Evolutionary conservation across 345 rosid genomes (phyloP).

Genomic region (Turnera subulata): DNA sequence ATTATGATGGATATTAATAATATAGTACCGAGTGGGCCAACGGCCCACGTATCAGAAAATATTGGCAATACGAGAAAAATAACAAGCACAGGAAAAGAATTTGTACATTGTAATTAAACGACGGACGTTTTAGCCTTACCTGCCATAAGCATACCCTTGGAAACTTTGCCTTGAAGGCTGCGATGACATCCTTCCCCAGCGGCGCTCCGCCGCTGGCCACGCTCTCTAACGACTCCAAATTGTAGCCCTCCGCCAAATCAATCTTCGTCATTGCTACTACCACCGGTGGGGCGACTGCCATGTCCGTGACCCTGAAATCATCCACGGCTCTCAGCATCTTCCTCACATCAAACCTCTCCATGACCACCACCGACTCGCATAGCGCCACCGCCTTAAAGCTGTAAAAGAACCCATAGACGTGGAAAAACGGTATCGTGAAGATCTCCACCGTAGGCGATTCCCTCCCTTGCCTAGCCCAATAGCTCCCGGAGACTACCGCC

Average conservation of each 20-base stretch:
- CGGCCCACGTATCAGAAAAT: too few relatives aligned
- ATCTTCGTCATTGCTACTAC: slow-evolving; percentile 21
- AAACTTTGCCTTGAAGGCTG: slow-evolving; percentile 17
- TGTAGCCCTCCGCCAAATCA: slow-evolving; percentile 2
- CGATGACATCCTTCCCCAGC: slow-evolving; percentile 26
- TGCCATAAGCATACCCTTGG: slow-evolving; percentile 16
- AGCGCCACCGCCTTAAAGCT: slow-evolving; percentile 25
- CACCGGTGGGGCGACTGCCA: slow-evolving; percentile 26
- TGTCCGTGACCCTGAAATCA: slow-evolving; percentile 16
- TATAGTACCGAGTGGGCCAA: too few relatives aligned
- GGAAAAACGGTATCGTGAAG: slow-evolving; percentile 29
- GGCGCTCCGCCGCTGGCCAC: slow-evolving; percentile 26
- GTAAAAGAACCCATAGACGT: slow-evolving; percentile 21
- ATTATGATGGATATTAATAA: too few relatives aligned
- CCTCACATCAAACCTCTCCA: slow-evolving; percentile 29
- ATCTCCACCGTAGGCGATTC: slow-evolving; percentile 13
- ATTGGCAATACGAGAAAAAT: too few relatives aligned
- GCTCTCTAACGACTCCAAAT: slow-evolving; percentile 21
- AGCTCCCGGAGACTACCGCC: slow-evolving; percentile 2
- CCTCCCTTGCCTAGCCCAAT: not conserved
- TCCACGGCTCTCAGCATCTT: slow-evolving; percentile 27
- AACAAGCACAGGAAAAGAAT: too few relatives aligned
- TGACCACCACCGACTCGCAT: slow-evolving; percentile 24
- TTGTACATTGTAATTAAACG: too few relatives aligned
- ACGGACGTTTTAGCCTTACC: too few relatives aligned